Evolutionary conservation across 306 rosid genomes (phyloP).

Genomic region (Prunus mira): DNA sequence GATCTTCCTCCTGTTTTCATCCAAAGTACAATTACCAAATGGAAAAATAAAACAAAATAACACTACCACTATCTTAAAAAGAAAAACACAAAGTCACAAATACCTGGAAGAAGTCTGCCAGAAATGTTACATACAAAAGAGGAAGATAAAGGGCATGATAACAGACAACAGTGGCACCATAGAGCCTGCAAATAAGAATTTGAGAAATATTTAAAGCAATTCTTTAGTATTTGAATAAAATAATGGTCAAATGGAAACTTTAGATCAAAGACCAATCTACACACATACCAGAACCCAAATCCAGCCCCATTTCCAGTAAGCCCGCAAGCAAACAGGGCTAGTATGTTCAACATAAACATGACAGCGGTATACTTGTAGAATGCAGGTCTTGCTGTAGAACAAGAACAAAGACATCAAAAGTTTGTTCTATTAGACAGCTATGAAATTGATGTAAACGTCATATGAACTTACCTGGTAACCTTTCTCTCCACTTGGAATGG

Average conservation of each 20-base stretch:
- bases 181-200: conserved; percentile 55
- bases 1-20: conserved; percentile 65
- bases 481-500: conserved; percentile 89
- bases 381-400: conserved; percentile 84
- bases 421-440: conserved; percentile 6
- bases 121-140: conserved; percentile 70
- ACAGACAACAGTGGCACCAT: conserved; percentile 58
- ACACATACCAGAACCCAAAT: conserved; percentile 74
- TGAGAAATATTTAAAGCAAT: conserved; percentile 17
- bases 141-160: conserved; percentile 92
- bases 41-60: not conserved
- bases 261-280: conserved; percentile 4
- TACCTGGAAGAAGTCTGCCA: conserved; percentile 91
- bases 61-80: not conserved
- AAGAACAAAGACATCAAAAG: not conserved
- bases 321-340: conserved; percentile 64
- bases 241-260: not conserved
- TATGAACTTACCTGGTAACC: conserved; percentile 69
- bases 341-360: conserved; percentile 64
- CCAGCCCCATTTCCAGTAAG: conserved; percentile 71
- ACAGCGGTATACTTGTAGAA: conserved; percentile 75
- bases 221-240: not conserved
- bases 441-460: conserved; percentile 10
- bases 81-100: not conserved
- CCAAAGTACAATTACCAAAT: not conserved